Evolutionary conservation across 352 stramenopile genomes (phyloP), one percentile per base, ranked within the genome.

Genomic region (Phytophthora chlamydospora): DNA sequence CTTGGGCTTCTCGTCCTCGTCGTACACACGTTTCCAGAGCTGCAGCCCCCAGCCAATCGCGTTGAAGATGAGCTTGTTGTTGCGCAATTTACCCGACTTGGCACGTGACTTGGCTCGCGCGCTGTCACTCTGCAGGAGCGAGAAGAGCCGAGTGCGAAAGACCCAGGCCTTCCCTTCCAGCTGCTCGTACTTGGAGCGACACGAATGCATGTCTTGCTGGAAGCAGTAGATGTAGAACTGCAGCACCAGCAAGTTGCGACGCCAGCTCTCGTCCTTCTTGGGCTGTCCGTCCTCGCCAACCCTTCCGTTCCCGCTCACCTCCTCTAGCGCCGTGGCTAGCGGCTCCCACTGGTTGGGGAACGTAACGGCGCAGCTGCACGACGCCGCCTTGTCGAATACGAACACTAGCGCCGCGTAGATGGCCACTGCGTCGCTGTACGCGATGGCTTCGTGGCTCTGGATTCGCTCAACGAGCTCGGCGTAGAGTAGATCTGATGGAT

Each of bases 151-250:
- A 35, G 85, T 89, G 12, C 70, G 83, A 12, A 74, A 68, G 36
- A 94, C 63, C 85, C 85, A 93, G 13, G 66, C 52, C 36, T 61
- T 67, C 19, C 55, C 58, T 47, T 91, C 80, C 12, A 78, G 43
- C 38, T 61, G 65, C 16, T 71, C 55, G 61, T 90, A 91, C 14
- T 74, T 73, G 33, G 71, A 62, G 17, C 78, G 75, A 52, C 81
- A 90, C 10, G 76, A 49, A 29, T 76, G 45, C 43, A 91, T 71
- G 63, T 95, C 84, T 49, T 86, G 76, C 52, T 86, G 66, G 60
- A 95, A 88, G 35, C 83, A 93, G 49, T 93, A 93, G 31, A 89
- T 80, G 43, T 83, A 90, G 52, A 95, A 95, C 62, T 91, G 86
- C 13, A 93, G 41, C 38, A 92, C 83, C 12, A 95, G 69, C 33